Conservation (phyloP, 164 flowering plant genomes). For the Taxillus chinensis region DNA sequence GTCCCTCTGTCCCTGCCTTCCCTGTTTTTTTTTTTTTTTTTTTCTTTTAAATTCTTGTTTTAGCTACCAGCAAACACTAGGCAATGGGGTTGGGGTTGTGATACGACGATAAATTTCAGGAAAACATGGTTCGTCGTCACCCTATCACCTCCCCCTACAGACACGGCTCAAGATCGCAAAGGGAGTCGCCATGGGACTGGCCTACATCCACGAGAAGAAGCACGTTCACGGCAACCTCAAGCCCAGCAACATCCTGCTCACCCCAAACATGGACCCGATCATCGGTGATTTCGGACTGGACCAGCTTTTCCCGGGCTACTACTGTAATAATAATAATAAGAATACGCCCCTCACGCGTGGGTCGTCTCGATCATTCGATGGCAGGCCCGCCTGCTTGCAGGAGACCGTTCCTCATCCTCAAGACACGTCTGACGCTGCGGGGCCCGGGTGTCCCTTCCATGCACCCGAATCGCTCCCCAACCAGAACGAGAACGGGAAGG, state of each 20-base stretch:
- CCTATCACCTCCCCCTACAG: slow-evolving; percentile 26
- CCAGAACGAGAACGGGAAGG: neutral
- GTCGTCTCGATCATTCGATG: slow-evolving; percentile 15
- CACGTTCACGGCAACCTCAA: slow-evolving; percentile 54
- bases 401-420: slow-evolving; percentile 16
- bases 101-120: slow-evolving; percentile 19
- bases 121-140: slow-evolving; percentile 37
- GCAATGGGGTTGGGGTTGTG: no score
- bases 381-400: slow-evolving; percentile 10
- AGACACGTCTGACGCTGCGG: slow-evolving; percentile 13
- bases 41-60: no score
- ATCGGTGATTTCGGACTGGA: slow-evolving; percentile 52
- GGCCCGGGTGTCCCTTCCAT: slow-evolving; percentile 26
- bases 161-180: slow-evolving; percentile 46
- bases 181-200: slow-evolving; percentile 51
- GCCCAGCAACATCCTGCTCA: slow-evolving; percentile 55
- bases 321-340: no score
- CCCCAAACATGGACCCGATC: slow-evolving; percentile 41
- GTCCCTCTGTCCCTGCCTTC: slow-evolving; percentile 2
- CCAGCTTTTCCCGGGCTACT: slow-evolving; percentile 22
- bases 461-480: slow-evolving; percentile 50
- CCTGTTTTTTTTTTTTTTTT: no score
- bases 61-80: no score
- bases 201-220: slow-evolving; percentile 62
- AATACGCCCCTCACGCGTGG: slow-evolving; percentile 9